phyloP scores from a whole-genome alignment of 2,329 filamentous ascomycete species.

The Colletotrichum zoysiae region DNA sequence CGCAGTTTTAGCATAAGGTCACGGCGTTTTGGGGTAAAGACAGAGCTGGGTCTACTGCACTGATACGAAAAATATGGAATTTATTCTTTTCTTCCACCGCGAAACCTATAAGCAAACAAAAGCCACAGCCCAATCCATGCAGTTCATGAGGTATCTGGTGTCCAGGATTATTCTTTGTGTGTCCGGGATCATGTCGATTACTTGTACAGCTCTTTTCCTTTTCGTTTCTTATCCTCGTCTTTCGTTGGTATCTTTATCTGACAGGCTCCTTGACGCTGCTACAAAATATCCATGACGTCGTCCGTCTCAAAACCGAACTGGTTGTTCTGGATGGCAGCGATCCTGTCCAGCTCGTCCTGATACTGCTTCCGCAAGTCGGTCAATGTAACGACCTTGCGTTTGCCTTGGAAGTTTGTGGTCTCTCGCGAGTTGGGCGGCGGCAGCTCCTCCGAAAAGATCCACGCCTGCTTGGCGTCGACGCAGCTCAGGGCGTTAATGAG shows the following conservation, averaged over 20 bases:
- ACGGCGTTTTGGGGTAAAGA: constrained; percentile 54
- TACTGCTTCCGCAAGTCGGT: constrained; percentile 91
- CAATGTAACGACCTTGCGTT: constrained; percentile 85
- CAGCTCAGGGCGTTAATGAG: constrained; percentile 94
- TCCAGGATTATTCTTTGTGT: constrained; percentile 27
- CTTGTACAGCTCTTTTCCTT: constrained; percentile 37
- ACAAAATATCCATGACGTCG: constrained; percentile 66
- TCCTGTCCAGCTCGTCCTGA: constrained; percentile 88
- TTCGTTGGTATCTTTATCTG: constrained; percentile 9
- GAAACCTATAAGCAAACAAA: constrained; percentile 45
- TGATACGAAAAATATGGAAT: constrained; percentile 42
- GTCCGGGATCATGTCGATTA: constrained; percentile 27
- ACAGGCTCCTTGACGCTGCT: constrained; percentile 28
- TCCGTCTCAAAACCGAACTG: constrained; percentile 81
- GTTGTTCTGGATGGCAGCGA: constrained; percentile 88
- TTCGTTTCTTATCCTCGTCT: constrained; percentile 20
- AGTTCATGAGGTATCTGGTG: constrained; percentile 43
- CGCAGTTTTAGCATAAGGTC: constrained; percentile 54
- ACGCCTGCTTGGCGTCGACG: constrained; percentile 83
- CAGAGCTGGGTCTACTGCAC: constrained; percentile 43
- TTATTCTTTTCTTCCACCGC: constrained; percentile 41
- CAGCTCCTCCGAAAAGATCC: constrained; percentile 73
- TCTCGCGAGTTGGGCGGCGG: constrained; percentile 38
- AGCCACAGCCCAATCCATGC: constrained; percentile 41
- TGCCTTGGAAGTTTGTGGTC: constrained; percentile 50